phyloP scores from a whole-genome alignment of 495 filamentous ascomycete species.

The Xylaria bambusicola region DNA sequence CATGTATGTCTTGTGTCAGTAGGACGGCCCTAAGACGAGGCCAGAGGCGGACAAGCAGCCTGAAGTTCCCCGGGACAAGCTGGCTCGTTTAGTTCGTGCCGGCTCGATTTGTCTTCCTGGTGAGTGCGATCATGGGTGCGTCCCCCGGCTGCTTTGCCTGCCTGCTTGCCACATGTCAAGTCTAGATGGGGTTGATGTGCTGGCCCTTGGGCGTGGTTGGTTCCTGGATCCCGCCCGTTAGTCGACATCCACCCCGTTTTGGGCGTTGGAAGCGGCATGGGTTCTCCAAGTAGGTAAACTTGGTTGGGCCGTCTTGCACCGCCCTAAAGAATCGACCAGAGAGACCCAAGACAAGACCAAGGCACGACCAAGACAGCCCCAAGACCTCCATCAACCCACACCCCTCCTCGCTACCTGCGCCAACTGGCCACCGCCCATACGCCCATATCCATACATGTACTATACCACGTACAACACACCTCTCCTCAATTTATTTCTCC shows the following conservation, averaged over 20 bases:
- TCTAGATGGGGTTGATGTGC: conserved; percentile 21
- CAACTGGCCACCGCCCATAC: conserved; percentile 11
- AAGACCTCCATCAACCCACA: conserved; percentile 2
- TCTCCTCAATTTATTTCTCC: not conserved
- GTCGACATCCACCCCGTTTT: conserved; percentile 21
- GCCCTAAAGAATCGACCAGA: conserved; percentile 15
- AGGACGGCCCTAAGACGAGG: not conserved
- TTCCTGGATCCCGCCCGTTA: conserved; percentile 18
- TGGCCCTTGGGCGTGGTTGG: conserved; percentile 20
- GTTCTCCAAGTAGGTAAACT: conserved; percentile 1
- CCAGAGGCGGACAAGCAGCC: conserved; percentile 4
- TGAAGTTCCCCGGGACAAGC: conserved; percentile 8
- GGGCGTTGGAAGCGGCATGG: conserved; percentile 14
- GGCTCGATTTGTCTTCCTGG: not conserved
- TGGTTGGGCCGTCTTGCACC: conserved; percentile 22
- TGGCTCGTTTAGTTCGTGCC: conserved; percentile 11
- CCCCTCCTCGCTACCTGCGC: not conserved
- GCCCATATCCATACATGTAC: not conserved
- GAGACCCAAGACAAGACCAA: not conserved
- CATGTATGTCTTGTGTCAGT: conserved; percentile 10
- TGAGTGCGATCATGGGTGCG: not conserved
- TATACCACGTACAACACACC: conserved; percentile 8
- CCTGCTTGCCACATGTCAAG: conserved; percentile 23
- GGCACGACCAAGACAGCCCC: not conserved
- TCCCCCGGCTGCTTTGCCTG: conserved; percentile 1